Evolutionary conservation across 148 eudicot genomes (phyloP), one percentile per base, ranked within the genome.

Genomic region (Selenicereus undatus): DNA sequence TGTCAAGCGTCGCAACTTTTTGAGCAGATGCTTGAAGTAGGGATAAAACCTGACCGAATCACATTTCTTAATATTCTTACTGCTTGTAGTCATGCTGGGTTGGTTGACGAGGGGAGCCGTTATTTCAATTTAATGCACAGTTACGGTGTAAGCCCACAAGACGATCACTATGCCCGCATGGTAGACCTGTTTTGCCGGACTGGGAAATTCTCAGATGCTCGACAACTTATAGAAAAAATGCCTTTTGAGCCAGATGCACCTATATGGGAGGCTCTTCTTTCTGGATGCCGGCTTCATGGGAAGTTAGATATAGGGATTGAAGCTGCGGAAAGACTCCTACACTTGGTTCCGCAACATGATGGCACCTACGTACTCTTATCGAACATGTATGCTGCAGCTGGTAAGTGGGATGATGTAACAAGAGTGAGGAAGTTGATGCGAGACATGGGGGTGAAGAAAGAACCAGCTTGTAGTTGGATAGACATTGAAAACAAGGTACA

Each of bases 401-500:
- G 89, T 9, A 84, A 83, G 68, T 91, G 91, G 93, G 87, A 80
- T 66, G 88, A 87, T 65, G 86, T 85, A 73, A 90, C 90, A 3
- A 85, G 78, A 81, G 88, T 91, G 22, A 83, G 93, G 69, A 81
- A 83, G 73, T 81, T 89, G 81, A 91, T 91, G 91, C 81, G 88
- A 86, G 91, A 89, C 30, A 81, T 86, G 86, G 91, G 93, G 35
- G 91, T 91, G 80, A 91, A 89, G 81, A 91, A 91, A 78, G 91
- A 89, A 82, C 93, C 91, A n/a, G 93, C 90, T 51, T 91, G 91
- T 86, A 91, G 93, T 77, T 91, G 93, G 93, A 83, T 91, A 27
- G 90, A 89, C 79, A 89, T 89, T 30, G 90, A 88, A n/a, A 91
- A 80, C 79, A 89, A 81, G 56, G 90, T 89, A 4, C 84, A 91